Percentiles rank a stretch among this genome's conserved stretches.
phyloP scores from a whole-genome alignment of 306 rosid genomes.

The Morella rubra region DNA sequence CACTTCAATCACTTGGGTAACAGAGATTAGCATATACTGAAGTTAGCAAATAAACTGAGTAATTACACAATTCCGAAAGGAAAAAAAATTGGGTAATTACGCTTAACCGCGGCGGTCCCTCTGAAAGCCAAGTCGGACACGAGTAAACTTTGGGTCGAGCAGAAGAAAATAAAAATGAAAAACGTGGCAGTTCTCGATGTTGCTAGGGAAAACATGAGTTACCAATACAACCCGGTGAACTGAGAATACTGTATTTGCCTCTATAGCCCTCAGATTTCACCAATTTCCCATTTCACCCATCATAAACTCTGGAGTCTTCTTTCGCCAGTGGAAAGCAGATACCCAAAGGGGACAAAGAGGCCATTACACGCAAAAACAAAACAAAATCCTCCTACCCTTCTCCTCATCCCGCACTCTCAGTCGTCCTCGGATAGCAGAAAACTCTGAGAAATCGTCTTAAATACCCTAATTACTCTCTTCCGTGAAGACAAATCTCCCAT shows the following conservation, averaged over 20 bases:
- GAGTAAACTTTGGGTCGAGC: no score
- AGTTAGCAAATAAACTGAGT: no score
- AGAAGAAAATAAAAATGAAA: no score
- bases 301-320: background rate
- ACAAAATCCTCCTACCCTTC: background rate
- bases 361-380: background rate
- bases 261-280: background rate
- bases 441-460: slow-evolving; percentile 15
- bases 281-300: slow-evolving; percentile 3
- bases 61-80: no score
- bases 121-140: no score
- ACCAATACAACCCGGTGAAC: no score
- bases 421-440: background rate
- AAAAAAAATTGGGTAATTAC: no score
- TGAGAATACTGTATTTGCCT: background rate
- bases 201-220: no score
- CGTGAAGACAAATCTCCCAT: background rate
- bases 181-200: no score
- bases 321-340: background rate
- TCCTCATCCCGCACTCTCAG: background rate
- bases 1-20: no score
- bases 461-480: slow-evolving; percentile 28
- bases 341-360: background rate
- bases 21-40: no score
- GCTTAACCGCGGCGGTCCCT: no score